Conservation (phyloP, 208 protist species). For the Spongospora subterranea region DNA sequence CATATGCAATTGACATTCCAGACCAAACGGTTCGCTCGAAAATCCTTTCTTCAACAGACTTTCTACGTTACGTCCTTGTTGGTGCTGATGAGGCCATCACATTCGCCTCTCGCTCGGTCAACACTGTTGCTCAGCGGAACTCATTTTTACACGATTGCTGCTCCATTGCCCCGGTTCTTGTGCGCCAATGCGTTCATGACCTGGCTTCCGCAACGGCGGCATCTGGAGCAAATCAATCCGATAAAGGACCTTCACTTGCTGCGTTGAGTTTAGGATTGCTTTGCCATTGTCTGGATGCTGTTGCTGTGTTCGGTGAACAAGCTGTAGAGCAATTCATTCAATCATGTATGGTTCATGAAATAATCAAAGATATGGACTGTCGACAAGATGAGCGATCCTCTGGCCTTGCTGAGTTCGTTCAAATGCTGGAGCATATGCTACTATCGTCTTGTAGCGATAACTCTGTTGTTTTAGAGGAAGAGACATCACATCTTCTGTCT, state of each 20-base stretch:
- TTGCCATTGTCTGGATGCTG: background rate
- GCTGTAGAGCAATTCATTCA: background rate
- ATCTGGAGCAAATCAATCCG: background rate
- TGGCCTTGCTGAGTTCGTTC: background rate
- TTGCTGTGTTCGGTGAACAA: background rate
- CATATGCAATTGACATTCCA: too few relatives aligned
- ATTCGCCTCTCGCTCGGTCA: background rate
- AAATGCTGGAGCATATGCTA: background rate
- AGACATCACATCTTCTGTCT: background rate
- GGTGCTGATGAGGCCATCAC: background rate
- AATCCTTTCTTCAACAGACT: too few relatives aligned
- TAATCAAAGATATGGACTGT: background rate
- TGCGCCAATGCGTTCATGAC: background rate
- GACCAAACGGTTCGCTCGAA: too few relatives aligned
- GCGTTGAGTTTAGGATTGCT: background rate
- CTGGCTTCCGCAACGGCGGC: background rate
- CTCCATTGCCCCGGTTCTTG: background rate
- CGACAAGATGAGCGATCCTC: background rate
- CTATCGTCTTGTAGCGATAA: background rate
- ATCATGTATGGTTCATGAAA: background rate
- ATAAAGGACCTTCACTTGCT: background rate
- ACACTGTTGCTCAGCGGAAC: background rate
- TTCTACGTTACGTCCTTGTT: too few relatives aligned
- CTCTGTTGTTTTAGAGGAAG: background rate
- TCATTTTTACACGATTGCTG: background rate